phyloP scores from a whole-genome alignment of 306 rosid species.

The Cajanus cajan region DNA sequence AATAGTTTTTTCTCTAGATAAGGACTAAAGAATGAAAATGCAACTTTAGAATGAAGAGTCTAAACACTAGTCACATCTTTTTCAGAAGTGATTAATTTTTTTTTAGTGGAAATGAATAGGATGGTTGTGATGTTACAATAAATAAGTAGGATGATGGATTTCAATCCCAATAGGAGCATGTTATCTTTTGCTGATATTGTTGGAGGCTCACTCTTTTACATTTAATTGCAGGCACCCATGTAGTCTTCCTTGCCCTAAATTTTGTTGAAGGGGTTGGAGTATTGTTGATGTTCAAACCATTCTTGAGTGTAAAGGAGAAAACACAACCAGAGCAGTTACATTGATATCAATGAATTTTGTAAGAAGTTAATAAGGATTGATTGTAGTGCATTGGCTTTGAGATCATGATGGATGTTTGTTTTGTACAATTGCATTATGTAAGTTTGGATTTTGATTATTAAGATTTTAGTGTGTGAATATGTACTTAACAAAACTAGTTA shows the following conservation, averaged over 20 bases:
- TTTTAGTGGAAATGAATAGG: background rate
- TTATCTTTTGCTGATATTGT: background rate
- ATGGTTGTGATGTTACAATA: background rate
- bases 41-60: background rate
- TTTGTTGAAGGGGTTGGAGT: slow-evolving; percentile 30
- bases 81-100: background rate
- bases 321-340: background rate
- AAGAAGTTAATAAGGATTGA: background rate
- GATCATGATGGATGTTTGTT: background rate
- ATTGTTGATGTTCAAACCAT: slow-evolving; percentile 31
- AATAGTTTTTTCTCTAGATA: background rate
- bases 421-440: background rate
- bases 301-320: slow-evolving; percentile 12
- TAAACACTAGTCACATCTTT: background rate
- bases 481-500: background rate
- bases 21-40: background rate
- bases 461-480: background rate
- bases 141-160: background rate
- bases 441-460: background rate
- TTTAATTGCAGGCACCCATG: slow-evolving; percentile 29
- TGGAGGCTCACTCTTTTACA: background rate
- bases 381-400: background rate
- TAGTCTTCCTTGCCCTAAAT: slow-evolving; percentile 28
- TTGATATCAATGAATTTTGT: background rate
- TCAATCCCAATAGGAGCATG: background rate